Evolutionary conservation across 441 rosid genomes (phyloP), one percentile per base, ranked within the genome.

Genomic region (Dalechampia spathulata): DNA sequence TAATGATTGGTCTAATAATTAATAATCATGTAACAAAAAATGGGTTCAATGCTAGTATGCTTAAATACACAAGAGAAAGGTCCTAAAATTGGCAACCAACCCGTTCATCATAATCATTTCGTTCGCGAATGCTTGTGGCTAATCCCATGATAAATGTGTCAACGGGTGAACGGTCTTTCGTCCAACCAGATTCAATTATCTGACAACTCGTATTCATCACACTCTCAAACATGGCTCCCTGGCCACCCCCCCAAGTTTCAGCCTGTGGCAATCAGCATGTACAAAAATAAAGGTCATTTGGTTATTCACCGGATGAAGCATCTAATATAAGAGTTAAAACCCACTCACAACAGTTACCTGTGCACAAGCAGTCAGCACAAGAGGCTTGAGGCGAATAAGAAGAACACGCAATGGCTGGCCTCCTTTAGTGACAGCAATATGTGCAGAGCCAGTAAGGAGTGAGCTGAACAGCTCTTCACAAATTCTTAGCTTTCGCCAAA

Each of bases 71-170:
- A 20, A 27, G 58, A 47, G 2, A 16, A 14, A 23, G 26, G 41
- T 50, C 32, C 40, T 12, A 14, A 44, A 6, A 39, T 4, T 25
- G 37, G 8, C 8, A 62, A 57, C 72, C 28, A 37, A 92, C 99
- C 99, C 83, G 95, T 55, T 90, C 97, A 65, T 81, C 86, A 32
- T 76, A 83, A 73, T 92, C 99, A 65, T 83, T 86, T 74, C 93
- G 78, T 73, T 93, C 97, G 26, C 96, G 95, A 39, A 93, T 76
- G 58, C 90, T 85, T 71, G 91, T 70, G 41, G 91, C 93, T 72
- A 94, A 69, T 49, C 96, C 97, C 82, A 75, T 79, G 66, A 94
- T 84, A 77, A 87, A 94, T 60, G 95, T 90, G 77, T 94, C 97
- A 63, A 94, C 85, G 50, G 99, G 96, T 64, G 93, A 84, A 26